phyloP scores from a whole-genome alignment of 2,329 filamentous ascomycete species.

The Thielaviopsis punctulata region DNA sequence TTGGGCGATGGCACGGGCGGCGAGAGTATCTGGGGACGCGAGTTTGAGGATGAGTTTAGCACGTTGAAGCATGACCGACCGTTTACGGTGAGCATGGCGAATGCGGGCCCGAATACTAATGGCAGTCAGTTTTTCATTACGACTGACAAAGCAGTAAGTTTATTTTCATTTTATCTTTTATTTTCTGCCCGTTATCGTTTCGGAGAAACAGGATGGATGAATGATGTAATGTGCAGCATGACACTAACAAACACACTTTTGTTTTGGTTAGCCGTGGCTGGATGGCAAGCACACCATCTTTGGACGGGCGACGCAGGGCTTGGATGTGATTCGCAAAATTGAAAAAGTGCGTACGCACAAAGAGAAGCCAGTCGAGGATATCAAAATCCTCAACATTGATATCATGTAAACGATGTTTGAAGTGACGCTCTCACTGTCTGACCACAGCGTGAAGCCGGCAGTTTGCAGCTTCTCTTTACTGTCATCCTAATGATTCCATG shows the following conservation, averaged over 20 bases:
- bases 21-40: conserved; percentile 80
- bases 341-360: conserved; percentile 74
- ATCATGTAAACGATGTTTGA: conserved; percentile 24
- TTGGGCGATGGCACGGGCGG: conserved; percentile 79
- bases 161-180: background rate
- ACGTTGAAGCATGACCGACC: conserved; percentile 85
- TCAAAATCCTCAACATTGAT: conserved; percentile 88
- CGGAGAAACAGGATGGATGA: background rate
- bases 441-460: background rate
- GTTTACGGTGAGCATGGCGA: conserved; percentile 95
- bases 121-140: conserved; percentile 98
- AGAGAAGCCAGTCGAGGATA: conserved; percentile 92
- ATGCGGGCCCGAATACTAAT: conserved; percentile 88
- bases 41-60: conserved; percentile 89
- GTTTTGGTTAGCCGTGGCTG: conserved; percentile 53
- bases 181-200: background rate
- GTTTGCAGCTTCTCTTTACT: too few relatives aligned
- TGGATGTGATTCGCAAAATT: conserved; percentile 92
- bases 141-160: conserved; percentile 74
- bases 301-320: conserved; percentile 70
- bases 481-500: too few relatives aligned
- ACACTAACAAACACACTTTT: conserved; percentile 16
- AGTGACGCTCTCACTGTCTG: too few relatives aligned
- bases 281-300: conserved; percentile 96
- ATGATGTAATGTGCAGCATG: conserved; percentile 3